Evolutionary conservation across 805 yeast genomes (phyloP).

Genomic region (Lachancea thermotolerans): DNA sequence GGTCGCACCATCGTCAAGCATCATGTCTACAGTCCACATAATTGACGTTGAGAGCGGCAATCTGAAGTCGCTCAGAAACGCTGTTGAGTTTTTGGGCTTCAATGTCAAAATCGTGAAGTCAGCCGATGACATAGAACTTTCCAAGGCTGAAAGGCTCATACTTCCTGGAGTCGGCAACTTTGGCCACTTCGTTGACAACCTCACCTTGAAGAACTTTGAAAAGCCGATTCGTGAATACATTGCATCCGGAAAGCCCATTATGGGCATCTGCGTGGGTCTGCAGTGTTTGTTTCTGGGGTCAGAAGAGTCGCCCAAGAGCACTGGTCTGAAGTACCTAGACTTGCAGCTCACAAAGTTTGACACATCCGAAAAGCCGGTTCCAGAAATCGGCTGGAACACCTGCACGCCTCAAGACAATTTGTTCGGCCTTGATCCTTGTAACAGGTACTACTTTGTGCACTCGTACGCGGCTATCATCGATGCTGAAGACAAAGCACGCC

Average conservation of each 20-base stretch:
- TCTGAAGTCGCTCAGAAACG: constrained; percentile 80
- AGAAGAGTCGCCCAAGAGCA: constrained; percentile 58
- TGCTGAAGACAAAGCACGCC: constrained; percentile 29
- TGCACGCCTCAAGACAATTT: constrained; percentile 24
- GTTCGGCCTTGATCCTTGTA: constrained; percentile 57
- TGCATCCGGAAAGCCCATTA: constrained; percentile 70
- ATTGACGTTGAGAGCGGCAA: constrained; percentile 95
- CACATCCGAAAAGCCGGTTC: constrained; percentile 67
- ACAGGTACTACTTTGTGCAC: constrained; percentile 90
- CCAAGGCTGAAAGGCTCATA: constrained; percentile 49
- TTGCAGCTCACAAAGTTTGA: constrained; percentile 53
- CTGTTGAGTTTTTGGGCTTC: constrained; percentile 73
- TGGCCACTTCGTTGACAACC: constrained; percentile 82
- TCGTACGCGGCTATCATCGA: constrained; percentile 76
- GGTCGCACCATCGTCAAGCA: not conserved
- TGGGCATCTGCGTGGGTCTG: constrained; percentile 98
- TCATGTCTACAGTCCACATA: constrained; percentile 40
- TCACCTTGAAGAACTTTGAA: constrained; percentile 54
- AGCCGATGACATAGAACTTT: constrained; percentile 45
- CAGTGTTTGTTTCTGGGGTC: constrained; percentile 76
- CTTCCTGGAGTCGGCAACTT: constrained; percentile 97
- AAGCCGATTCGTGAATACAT: constrained; percentile 64
- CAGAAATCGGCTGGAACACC: constrained; percentile 95
- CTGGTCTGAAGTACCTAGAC: constrained; percentile 56
- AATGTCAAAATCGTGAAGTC: constrained; percentile 53